Evolutionary conservation across 306 rosid species (phyloP).

Genomic region (Quercus mongolica): DNA sequence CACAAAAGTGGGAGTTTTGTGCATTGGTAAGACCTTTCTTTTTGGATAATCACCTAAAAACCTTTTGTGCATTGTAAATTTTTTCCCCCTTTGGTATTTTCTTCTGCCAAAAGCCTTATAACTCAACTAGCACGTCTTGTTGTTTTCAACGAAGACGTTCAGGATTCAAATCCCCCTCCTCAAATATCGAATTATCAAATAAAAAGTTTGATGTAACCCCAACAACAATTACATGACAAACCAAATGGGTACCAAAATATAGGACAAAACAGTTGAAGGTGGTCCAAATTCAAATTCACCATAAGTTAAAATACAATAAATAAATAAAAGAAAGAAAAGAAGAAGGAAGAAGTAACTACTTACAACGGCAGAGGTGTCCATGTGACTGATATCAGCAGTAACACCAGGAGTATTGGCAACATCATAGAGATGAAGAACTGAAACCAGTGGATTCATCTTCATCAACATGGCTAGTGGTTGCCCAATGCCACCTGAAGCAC

Average conservation of each 20-base stretch:
- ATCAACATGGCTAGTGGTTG: slow-evolving; percentile 83
- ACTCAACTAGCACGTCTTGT: too few species aligned
- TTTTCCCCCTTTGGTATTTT: not conserved
- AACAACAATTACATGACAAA: not conserved
- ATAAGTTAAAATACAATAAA: not conserved
- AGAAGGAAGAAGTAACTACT: not conserved
- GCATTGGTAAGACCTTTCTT: too few species aligned
- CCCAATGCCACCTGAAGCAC: slow-evolving; percentile 97
- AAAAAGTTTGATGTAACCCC: not conserved
- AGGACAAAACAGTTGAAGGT: not conserved
- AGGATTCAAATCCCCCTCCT: too few species aligned
- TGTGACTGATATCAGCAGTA: slow-evolving; percentile 93
- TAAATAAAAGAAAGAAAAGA: not conserved
- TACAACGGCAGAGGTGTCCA: slow-evolving; percentile 99
- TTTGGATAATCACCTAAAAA: not conserved
- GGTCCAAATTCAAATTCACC: not conserved
- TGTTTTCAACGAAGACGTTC: too few species aligned
- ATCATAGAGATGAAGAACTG: slow-evolving; percentile 95
- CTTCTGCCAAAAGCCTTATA: too few species aligned
- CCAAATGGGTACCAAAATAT: not conserved
- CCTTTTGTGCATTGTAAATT: not conserved
- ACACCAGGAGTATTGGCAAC: slow-evolving; percentile 94
- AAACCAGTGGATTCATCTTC: slow-evolving; percentile 93
- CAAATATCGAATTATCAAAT: not conserved
- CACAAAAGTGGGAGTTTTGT: too few species aligned